Percentiles rank a stretch among this genome's conserved stretches.
Conservation (phyloP, 306 rosid species). For the Dalbergia cochinchinensis region DNA sequence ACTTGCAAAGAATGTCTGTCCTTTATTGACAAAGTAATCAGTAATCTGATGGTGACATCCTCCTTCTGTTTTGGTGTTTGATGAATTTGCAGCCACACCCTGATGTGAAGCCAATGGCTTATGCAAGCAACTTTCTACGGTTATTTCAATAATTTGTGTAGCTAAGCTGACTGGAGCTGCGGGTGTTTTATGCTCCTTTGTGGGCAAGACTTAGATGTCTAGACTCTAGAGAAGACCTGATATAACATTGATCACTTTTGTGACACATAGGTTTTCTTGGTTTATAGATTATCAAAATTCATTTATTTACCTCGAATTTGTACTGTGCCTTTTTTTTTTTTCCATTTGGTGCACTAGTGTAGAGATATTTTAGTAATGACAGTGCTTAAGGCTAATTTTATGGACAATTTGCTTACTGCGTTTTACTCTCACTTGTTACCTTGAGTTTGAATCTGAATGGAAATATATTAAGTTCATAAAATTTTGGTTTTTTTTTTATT, state of each 20-base stretch:
- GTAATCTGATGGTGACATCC: constrained; percentile 3
- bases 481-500: not conserved
- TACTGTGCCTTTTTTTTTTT: not conserved
- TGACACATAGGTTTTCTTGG: constrained; percentile 45
- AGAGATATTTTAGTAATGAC: constrained; percentile 28
- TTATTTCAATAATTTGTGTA: constrained; percentile 60
- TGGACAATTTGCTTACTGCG: not conserved
- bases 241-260: constrained; percentile 40
- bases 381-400: not conserved
- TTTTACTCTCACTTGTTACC: too few relatives aligned
- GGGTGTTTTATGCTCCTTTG: constrained; percentile 35
- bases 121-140: constrained; percentile 93
- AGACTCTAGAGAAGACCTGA: constrained; percentile 3
- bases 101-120: constrained; percentile 97
- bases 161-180: constrained; percentile 47
- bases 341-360: constrained; percentile 37
- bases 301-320: constrained; percentile 36
- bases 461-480: not conserved
- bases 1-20: not conserved
- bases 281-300: constrained; percentile 43
- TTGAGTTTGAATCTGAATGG: not conserved
- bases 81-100: constrained; percentile 89
- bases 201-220: constrained; percentile 31
- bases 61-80: not conserved
- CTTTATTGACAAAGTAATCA: not conserved